Evolutionary conservation across 805 yeast genomes (phyloP).

Genomic region (Yarrowia yakushimensis): DNA sequence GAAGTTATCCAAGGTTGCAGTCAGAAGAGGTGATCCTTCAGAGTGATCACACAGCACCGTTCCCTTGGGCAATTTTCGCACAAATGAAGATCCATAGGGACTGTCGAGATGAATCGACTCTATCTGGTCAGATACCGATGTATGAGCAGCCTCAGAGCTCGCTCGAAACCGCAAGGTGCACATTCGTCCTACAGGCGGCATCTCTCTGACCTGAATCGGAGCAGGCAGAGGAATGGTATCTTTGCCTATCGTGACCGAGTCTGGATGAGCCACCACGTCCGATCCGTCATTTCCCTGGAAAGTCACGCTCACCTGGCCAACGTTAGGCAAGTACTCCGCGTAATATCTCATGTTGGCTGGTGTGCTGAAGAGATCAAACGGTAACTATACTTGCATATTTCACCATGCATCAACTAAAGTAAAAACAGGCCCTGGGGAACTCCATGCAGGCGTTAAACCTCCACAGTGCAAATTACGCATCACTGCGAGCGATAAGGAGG

Average conservation of each 20-base stretch:
- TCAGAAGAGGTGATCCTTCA: not conserved
- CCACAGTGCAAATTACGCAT: not conserved
- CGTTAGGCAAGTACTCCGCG: not conserved
- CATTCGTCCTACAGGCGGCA: not conserved
- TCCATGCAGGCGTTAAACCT: conserved; percentile 4
- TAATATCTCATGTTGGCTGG: not conserved
- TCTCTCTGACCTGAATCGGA: not conserved
- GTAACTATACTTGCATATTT: not conserved
- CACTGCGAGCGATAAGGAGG: not conserved
- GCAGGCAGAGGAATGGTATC: conserved; percentile 10
- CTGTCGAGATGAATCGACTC: conserved; percentile 9
- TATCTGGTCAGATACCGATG: not conserved
- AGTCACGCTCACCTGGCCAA: not conserved
- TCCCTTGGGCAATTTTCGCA: not conserved
- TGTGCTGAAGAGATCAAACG: not conserved
- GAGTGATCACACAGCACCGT: not conserved
- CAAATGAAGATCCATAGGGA: conserved; percentile 11
- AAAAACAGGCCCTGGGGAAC: not conserved
- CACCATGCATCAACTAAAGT: not conserved
- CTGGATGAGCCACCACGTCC: not conserved
- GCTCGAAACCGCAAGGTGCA: not conserved
- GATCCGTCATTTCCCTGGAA: conserved; percentile 26
- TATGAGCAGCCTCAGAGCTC: not conserved
- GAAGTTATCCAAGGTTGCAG: not conserved
- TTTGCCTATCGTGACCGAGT: not conserved